These are phyloP conservation scores for Dactylis glomerata DNA, from an alignment of 176 grass and related monocot species.

Conservation along the genomic window DNA sequence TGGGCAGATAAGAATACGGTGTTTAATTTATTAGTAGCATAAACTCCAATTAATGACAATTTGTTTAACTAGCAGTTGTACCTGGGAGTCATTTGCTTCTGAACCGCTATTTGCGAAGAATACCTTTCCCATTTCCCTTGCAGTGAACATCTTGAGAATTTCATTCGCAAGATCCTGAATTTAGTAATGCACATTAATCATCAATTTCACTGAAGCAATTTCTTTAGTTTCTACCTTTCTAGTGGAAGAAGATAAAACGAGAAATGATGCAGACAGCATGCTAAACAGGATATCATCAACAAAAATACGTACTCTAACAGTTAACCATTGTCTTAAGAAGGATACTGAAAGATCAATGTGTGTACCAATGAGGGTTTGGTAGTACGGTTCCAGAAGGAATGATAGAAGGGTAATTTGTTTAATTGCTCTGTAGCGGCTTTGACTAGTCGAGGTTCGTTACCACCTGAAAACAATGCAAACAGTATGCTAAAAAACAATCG, in stretches of 20 bases:
- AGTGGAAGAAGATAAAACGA: not conserved
- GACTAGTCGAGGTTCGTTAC: slow-evolving; percentile 74
- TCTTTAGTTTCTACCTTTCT: not conserved
- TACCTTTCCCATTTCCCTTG: slow-evolving; percentile 91
- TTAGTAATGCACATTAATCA: not conserved
- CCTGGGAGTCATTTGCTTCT: slow-evolving; percentile 99
- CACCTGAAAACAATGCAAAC: slow-evolving; percentile 69
- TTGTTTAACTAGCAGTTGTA: not conserved
- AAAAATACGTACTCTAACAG: not conserved
- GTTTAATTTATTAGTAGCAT: not conserved
- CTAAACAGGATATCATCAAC: not conserved
- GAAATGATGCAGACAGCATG: not conserved
- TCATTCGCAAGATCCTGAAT: slow-evolving; percentile 91
- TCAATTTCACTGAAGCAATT: not conserved
- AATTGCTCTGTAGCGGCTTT: slow-evolving; percentile 81
- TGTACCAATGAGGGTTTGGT: slow-evolving; percentile 92
- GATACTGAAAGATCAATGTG: not conserved
- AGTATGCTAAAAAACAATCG: slow-evolving; percentile 21
- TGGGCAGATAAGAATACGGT: not conserved
- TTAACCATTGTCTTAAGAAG: not conserved
- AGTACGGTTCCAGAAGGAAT: slow-evolving; percentile 96
- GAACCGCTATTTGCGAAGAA: slow-evolving; percentile 98
- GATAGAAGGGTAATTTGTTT: slow-evolving; percentile 93
- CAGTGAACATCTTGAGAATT: slow-evolving; percentile 68
- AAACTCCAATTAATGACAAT: not conserved